phyloP scores from a whole-genome alignment of 768 basidiomycete genomes.

The Trametes cubensis region DNA sequence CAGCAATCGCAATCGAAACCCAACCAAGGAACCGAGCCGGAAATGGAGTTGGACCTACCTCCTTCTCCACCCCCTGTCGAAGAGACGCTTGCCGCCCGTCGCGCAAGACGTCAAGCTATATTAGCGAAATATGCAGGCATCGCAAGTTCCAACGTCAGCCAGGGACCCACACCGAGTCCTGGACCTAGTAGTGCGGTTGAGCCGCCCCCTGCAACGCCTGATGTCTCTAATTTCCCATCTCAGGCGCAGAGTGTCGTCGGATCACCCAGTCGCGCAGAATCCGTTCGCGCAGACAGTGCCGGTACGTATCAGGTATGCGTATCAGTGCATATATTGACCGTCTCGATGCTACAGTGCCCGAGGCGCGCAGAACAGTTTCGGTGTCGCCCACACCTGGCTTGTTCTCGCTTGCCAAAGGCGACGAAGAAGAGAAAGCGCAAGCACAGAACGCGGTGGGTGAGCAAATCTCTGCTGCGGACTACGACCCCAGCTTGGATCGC shows the following conservation, averaged over 20 bases:
- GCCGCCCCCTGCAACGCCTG: slow-evolving; percentile 61
- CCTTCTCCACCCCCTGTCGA: slow-evolving; percentile 53
- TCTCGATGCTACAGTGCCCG: slow-evolving; percentile 32
- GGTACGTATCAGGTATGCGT: neutral
- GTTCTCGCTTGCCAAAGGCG: slow-evolving; percentile 72
- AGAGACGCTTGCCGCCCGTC: slow-evolving; percentile 64
- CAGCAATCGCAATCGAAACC: slow-evolving; percentile 24
- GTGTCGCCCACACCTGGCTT: slow-evolving; percentile 58
- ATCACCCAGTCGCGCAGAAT: slow-evolving; percentile 33
- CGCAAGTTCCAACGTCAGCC: slow-evolving; percentile 44
- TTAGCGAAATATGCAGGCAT: slow-evolving; percentile 71
- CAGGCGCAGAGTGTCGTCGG: slow-evolving; percentile 52
- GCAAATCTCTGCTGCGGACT: slow-evolving; percentile 90
- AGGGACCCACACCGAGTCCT: slow-evolving; percentile 52
- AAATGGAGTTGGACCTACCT: slow-evolving; percentile 61
- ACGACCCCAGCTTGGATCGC: slow-evolving; percentile 82
- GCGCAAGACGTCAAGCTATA: slow-evolving; percentile 75
- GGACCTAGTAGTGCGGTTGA: slow-evolving; percentile 75
- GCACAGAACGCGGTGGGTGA: slow-evolving; percentile 53
- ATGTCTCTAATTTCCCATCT: slow-evolving; percentile 64
- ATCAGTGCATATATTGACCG: neutral
- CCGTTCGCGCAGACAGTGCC: slow-evolving; percentile 13
- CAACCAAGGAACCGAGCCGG: slow-evolving; percentile 44
- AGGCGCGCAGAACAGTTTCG: slow-evolving; percentile 56
- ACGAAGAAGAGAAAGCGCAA: slow-evolving; percentile 53